Base-by-base conservation (phyloP, 345 rosid species). In the Corymbia maculata region DNA sequence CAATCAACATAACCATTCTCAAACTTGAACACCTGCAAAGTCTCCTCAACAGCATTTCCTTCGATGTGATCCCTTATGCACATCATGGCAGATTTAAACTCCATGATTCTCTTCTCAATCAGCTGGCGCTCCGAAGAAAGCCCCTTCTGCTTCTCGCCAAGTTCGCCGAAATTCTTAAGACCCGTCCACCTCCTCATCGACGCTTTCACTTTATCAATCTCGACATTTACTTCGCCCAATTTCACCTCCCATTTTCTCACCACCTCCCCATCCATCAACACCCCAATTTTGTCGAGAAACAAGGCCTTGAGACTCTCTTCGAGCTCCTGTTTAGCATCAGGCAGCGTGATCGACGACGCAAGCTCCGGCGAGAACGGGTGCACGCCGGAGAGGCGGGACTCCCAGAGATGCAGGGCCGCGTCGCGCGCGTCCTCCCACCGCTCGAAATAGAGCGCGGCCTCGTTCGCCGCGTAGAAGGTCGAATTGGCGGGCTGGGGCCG, bases 81-180 rank as follows among this genome's bases (percentile, higher is more conserved):
- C 85, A 84, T 79, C 94, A 97, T 90, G 13, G 93, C 97, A 55
- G 53, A 86, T 90, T 87, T 86, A 80, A 95, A 97, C 91, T 95
- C 99, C 86, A 70, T 89, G 64, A 94, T 59, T 68, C 95, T 93
- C 91, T 88, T 94, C 7, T 52, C 68, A 51, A 94, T 82, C 87
- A 92, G 75, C 15, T 91, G 91, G 80, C 50, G 89, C 87, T 95
- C 98, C 22, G 61, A 90, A 36, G 32, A 28, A 14, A 95, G 52
- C 59, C 45, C 91, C 84, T 90, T 90, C 93, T 80, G 90, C 87
- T 30, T 89, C 84, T 87, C 92, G 79, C 10, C 11, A 88, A 90
- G 49, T 79, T 89, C 90, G 4, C 1, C 10, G 28, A 88, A 91
- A 30, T 5, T 88, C 51, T 61, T 64, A 2, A 86, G 1, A 3